Evolutionary conservation across 2,329 filamentous ascomycete species (phyloP), one percentile per base, ranked within the genome.

Genomic region (Fusarium coffeatum): DNA sequence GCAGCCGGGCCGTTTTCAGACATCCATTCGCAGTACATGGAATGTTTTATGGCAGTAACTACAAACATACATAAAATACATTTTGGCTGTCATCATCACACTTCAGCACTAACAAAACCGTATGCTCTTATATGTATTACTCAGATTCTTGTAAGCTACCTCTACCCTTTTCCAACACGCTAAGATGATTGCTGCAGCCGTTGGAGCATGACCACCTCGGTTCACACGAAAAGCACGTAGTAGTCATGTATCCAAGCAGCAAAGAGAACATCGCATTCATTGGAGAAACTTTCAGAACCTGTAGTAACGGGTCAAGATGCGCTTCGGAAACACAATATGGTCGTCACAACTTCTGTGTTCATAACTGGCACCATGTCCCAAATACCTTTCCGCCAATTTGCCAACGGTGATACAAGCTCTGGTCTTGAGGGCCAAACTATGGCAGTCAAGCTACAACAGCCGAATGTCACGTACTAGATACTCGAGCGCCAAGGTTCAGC

Each of bases 1-100:
- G 34, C 18, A 37, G 34, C 34, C 18, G 32, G 43, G 32, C 42
- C 48, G 63, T 60, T 66, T 66, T 66, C 37, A 63, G 63, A 28
- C 55, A 42, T 64, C 16, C 34, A 64, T 49, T 22, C n/a, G 34
- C 34, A 37, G 34, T 12, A 43, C 45, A 56, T 34, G 34, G 40
- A 55, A 47, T 41, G 49, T 53, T 20, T 41, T 41, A 53, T 18
- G n/a, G 23, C 18, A 27, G 18, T n/a, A 8, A 51, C 22, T n/a
- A 27, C 18, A 34, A 37, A n/a, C 48, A 43, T 23, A 11, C 34
- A 37, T n/a, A 37, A 37, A 43, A 43, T 23, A 10, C 10, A 32
- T 20, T 23, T 50, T 40, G 48, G 9, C n/a, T 15, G 16, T 27
- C 20, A 16, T 51, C 10, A 51, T 37, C 11, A 37, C 34, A 18